Base-by-base conservation (phyloP, 1,139 yeast species). In the Nadsonia commutata region DNA sequence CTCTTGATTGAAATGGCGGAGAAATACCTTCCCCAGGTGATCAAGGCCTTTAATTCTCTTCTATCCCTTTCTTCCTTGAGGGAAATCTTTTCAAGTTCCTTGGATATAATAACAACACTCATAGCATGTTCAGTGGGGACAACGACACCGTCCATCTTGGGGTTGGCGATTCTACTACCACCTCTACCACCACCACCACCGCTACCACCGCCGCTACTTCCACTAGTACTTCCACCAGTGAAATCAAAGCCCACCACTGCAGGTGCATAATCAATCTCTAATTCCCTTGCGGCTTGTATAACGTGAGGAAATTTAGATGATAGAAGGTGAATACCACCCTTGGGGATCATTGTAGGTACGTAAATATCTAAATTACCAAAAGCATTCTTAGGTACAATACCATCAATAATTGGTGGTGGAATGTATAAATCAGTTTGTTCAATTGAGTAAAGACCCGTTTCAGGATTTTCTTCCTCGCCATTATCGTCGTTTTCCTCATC, bases 171-270 rank as follows among this genome's bases (percentile, higher is more conserved):
- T 40, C 13, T 27, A 9, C 16, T 13, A 13, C 20, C 57, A 52
- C 46, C 56, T 56, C 40, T 65, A 17, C 49, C 47, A 2, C 50
- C 48, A 2, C 50, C 46, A 6, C 31, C 40, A 8, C 39, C 78
- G 3, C 63, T 63, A 40, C 13, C n/a, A 9, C 16, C 13, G 13
- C 20, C 57, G 52, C 46, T 56, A 55, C 40, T 65, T n/a, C 49
- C 47, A 2, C 50, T 47, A 16, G 43, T 27, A 13, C 42, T 39
- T 3, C 56, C 49, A 11, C 48, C 45, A 13, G 51, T 70, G 59
- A 83, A 90, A 46, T 83, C 90, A 63, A 93, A 88, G 0, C 93
- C 86, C 3, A 80, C 78, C 3, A 88, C 85, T 0, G 96, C 97
- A 41, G 75, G 77, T 0, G 95, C 97, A 62, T 71, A 86, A 54